phyloP scores from a whole-genome alignment of 768 basidiomycete genomes.

The Pulveroboletus sp. region DNA sequence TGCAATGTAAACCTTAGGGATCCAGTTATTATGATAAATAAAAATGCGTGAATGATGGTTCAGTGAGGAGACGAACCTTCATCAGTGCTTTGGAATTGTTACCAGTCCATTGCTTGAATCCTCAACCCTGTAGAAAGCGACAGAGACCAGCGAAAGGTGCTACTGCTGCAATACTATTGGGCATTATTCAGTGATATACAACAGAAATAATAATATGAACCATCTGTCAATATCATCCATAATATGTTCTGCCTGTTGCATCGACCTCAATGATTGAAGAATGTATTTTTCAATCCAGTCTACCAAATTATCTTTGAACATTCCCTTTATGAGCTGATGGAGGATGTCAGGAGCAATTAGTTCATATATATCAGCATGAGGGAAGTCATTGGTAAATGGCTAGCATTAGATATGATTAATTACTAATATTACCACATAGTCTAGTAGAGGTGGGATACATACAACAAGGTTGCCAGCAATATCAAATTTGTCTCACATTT shows the following conservation, averaged over 20 bases:
- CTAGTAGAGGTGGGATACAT: neutral
- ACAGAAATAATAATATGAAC: constrained; percentile 7
- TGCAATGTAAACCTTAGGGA: too few species aligned
- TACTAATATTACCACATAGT: neutral
- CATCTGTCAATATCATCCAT: constrained; percentile 32
- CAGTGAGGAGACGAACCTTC: constrained; percentile 33
- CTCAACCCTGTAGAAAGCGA: constrained; percentile 28
- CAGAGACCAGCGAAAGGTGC: constrained; percentile 26
- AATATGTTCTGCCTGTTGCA: constrained; percentile 24
- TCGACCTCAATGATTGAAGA: constrained; percentile 32
- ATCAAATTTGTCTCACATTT: constrained; percentile 28
- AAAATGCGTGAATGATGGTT: neutral
- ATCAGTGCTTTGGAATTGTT: constrained; percentile 38
- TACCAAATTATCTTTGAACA: too few species aligned
- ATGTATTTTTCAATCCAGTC: too few species aligned
- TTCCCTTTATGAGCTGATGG: too few species aligned
- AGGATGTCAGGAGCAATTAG: too few species aligned
- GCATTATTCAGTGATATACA: neutral
- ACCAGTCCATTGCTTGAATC: too few species aligned
- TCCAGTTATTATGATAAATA: neutral
- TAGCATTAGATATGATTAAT: constrained; percentile 2
- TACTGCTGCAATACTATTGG: constrained; percentile 26
- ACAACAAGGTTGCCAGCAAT: constrained; percentile 21
- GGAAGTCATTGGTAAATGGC: constrained; percentile 35
- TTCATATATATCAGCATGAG: too few species aligned